phyloP scores from a whole-genome alignment of 2,329 filamentous ascomycete species.

The Ophiognomonia clavigignenti-juglandacearum region DNA sequence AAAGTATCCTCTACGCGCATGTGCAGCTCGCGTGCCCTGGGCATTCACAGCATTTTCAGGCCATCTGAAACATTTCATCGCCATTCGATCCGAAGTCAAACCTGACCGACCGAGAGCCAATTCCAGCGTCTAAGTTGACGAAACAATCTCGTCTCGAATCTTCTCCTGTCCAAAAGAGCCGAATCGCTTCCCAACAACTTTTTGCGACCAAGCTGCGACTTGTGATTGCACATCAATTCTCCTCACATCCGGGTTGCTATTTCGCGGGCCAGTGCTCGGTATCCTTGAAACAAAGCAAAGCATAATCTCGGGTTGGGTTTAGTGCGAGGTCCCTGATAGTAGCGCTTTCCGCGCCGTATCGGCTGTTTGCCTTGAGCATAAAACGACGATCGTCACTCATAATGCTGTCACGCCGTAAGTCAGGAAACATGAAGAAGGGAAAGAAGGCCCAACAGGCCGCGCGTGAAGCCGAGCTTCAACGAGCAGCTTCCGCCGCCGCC shows the following conservation, averaged over 20 bases:
- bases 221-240: no score
- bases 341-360: slow-evolving; percentile 18
- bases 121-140: neutral
- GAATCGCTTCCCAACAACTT: neutral
- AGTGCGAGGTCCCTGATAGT: slow-evolving; percentile 15
- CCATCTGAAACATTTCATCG: neutral
- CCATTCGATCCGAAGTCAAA: neutral
- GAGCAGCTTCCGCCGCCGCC: slow-evolving; percentile 38
- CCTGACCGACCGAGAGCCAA: neutral
- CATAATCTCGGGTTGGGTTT: no score
- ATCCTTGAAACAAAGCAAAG: neutral
- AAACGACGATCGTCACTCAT: slow-evolving; percentile 44
- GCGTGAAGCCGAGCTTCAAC: slow-evolving; percentile 46
- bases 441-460: slow-evolving; percentile 55
- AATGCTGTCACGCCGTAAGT: slow-evolving; percentile 65
- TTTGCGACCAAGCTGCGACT: no score
- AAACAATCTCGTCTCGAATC: neutral
- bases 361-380: slow-evolving; percentile 23
- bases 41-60: neutral
- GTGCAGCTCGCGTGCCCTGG: no score
- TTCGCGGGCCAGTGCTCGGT: neutral
- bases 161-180: no score
- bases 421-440: slow-evolving; percentile 56
- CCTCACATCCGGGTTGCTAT: neutral
- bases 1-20: no score